Evolutionary conservation across 129 eudicot genomes (phyloP), one percentile per base, ranked within the genome.

Genomic region (Centella asiatica): DNA sequence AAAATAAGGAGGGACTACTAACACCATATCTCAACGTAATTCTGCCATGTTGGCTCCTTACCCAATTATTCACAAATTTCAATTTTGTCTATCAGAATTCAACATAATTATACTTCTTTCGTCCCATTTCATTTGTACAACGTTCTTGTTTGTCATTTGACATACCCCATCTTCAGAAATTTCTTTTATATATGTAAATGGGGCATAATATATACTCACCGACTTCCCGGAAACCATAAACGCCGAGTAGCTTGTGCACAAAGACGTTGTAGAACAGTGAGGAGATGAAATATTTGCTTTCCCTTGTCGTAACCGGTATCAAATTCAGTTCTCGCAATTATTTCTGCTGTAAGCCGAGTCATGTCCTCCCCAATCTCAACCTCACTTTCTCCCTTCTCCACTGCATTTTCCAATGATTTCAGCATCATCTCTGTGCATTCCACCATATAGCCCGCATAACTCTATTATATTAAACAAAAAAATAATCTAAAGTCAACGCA

Each of bases 371-470:
- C 85, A 0, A 90, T 90, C 78, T 90, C 97, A 13, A 86, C 72
- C 78, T 83, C 97, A 0, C 25, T 55, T 22, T 64, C 56, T 6
- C 93, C 93, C 39, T 1, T 37, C 50, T 40, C 51, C 1, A 74
- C 33, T 9, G 52, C 77, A 17, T 56, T 75, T 66, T 67, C 63
- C 47, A 90, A 54, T 23, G 86, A 83, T 54, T 63, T 34, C 10
- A 90, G 74, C 95, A 90, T 72, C 44, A 76, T 67, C 37, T 66
- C 71, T 0, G 95, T 90, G 73, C 89, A 76, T 40, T 90, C 95
- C 71, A 86, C 94, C 95, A 86, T 82, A 77, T 86, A 77, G 59
- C 89, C 76, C 7, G 94, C 95, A 53, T 90, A 90, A 29, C 89
- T 77, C 97, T 90, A 67, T n/a, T 5, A 45, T 20, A 24, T 15